phyloP scores from a whole-genome alignment of 140 eudicot genomes.

The Senecio squalidus region DNA sequence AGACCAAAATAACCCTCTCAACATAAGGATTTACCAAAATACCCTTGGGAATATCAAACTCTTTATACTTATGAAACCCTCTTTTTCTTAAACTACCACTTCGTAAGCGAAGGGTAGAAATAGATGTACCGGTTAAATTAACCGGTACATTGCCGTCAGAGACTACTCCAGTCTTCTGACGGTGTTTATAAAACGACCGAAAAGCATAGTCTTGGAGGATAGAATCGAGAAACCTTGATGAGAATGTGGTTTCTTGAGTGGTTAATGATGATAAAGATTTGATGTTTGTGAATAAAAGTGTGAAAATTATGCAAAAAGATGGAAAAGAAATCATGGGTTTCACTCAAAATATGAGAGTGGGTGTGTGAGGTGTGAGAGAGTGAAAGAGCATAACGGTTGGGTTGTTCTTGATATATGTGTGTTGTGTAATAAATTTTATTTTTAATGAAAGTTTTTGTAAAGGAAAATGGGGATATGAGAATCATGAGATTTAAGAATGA shows the following conservation, averaged over 20 bases:
- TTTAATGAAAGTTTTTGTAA: background rate
- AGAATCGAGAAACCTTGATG: constrained; percentile 56
- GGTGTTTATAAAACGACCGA: constrained; percentile 51
- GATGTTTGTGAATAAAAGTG: constrained; percentile 22
- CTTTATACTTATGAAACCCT: constrained; percentile 55
- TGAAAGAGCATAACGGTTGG: constrained; percentile 27
- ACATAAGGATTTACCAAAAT: constrained; percentile 68
- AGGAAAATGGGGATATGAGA: background rate
- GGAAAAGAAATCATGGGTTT: constrained; percentile 35
- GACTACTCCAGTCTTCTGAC: constrained; percentile 59
- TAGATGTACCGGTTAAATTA: constrained; percentile 55
- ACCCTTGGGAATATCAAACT: constrained; percentile 71
- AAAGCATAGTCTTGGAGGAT: constrained; percentile 74
- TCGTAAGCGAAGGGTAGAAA: constrained; percentile 63
- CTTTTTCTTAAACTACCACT: constrained; percentile 69
- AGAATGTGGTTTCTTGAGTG: constrained; percentile 23
- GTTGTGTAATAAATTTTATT: background rate
- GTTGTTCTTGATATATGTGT: constrained; percentile 32
- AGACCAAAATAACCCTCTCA: constrained; percentile 74
- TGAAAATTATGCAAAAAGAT: constrained; percentile 21
- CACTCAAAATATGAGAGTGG: constrained; percentile 23
- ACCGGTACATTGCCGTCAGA: constrained; percentile 54
- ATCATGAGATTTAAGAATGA: background rate
- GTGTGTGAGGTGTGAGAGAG: constrained; percentile 18
- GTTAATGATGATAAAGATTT: constrained; percentile 18